phyloP scores from a whole-genome alignment of 1,284 basidiomycete species.

The Ustilago curta region DNA sequence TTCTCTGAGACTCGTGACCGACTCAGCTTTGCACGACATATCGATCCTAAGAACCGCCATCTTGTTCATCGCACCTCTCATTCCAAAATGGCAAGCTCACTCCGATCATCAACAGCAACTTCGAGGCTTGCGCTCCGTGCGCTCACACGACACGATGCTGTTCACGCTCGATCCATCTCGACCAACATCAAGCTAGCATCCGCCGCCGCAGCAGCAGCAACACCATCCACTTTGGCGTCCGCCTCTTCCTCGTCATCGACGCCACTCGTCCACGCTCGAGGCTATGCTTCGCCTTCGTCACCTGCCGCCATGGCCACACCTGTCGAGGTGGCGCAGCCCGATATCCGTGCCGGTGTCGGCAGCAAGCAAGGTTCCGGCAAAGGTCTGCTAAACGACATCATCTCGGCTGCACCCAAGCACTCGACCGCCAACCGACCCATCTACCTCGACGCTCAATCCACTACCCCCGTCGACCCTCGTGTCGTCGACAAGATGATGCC shows the following conservation, averaged over 20 bases:
- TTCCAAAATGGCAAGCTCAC: conserved; percentile 30
- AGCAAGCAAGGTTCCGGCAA: conserved; percentile 53
- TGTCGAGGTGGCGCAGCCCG: conserved; percentile 58
- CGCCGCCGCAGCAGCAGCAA: conserved; percentile 1
- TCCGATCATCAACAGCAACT: conserved; percentile 31
- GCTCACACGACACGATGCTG: conserved; percentile 30
- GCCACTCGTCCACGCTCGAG: conserved; percentile 20
- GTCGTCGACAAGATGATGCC: conserved; percentile 98
- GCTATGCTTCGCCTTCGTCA: conserved; percentile 54
- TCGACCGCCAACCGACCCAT: conserved; percentile 63
- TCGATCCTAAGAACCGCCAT: neutral
- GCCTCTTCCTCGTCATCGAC: conserved; percentile 16
- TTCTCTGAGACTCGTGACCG: neutral
- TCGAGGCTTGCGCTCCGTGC: conserved; percentile 41
- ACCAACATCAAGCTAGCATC: conserved; percentile 23
- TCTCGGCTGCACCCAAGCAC: conserved; percentile 39
- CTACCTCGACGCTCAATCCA: conserved; percentile 73
- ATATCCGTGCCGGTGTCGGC: conserved; percentile 50
- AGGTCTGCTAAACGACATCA: conserved; percentile 47
- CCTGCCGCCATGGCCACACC: conserved; percentile 61
- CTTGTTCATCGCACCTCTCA: neutral
- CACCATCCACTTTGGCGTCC: neutral
- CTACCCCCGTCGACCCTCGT: conserved; percentile 95
- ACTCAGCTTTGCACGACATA: too few species aligned
- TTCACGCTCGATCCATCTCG: conserved; percentile 16